phyloP scores from a whole-genome alignment of 1,284 basidiomycete genomes.

The Bjerkandera adusta region DNA sequence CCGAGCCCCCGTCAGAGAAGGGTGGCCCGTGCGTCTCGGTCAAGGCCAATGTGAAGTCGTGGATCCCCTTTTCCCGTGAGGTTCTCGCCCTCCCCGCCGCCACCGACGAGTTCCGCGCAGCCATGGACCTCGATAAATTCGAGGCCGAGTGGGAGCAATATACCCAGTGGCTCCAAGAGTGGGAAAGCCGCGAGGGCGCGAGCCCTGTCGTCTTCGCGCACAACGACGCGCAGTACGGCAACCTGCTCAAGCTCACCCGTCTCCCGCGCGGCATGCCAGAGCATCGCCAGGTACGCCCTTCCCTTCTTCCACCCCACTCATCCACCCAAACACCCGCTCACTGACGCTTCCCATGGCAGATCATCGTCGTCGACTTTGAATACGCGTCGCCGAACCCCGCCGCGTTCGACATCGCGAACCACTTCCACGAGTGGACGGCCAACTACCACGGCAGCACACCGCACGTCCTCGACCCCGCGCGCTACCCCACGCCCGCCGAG shows the following conservation, averaged over 20 bases:
- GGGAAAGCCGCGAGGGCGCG: conserved; percentile 51
- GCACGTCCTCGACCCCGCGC: conserved; percentile 65
- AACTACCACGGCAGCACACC: conserved; percentile 80
- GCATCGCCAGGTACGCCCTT: conserved; percentile 60
- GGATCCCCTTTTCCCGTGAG: conserved; percentile 61
- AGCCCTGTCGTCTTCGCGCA: conserved; percentile 78
- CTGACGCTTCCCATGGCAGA: conserved; percentile 39
- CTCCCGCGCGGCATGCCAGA: conserved; percentile 53
- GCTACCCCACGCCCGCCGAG: conserved; percentile 75
- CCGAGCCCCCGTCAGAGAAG: conserved; percentile 29
- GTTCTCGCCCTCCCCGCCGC: conserved; percentile 58
- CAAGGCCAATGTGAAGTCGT: conserved; percentile 59
- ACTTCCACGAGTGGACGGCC: conserved; percentile 95
- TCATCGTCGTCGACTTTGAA: conserved; percentile 95
- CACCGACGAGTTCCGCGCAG: conserved; percentile 37
- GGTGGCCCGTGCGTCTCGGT: too few species aligned
- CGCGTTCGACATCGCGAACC: conserved; percentile 92
- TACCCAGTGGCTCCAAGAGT: conserved; percentile 63
- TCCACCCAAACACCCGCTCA: neutral
- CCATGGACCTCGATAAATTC: conserved; percentile 67
- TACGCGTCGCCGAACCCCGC: conserved; percentile 89
- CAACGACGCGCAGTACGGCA: conserved; percentile 94
- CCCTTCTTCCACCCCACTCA: conserved; percentile 14
- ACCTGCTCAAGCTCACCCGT: conserved; percentile 73
- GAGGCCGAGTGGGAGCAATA: conserved; percentile 64